A percentile compares a stretch with the other conserved stretches of the same genome.
phyloP scores from a whole-genome alignment of 176 grass and related monocot genomes.

The Tillandsia leiboldiana region DNA sequence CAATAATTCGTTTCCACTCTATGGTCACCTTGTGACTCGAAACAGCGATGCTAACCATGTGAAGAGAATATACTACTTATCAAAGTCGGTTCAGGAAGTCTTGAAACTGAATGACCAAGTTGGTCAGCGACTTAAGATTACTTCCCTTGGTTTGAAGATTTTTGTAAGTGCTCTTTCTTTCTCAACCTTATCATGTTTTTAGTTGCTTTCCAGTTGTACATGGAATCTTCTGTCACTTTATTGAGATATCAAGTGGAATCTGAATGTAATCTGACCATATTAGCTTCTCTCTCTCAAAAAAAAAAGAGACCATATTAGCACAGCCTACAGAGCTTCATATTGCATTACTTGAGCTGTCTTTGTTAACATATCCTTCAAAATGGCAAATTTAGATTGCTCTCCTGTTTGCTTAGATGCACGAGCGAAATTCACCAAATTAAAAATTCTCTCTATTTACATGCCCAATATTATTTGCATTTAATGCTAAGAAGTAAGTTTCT shows the following conservation, averaged over 20 bases:
- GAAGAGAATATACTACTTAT: conserved; percentile 96
- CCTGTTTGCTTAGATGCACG: too few species aligned
- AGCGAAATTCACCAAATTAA: too few species aligned
- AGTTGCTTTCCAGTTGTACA: neutral
- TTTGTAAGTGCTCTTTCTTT: conserved; percentile 57
- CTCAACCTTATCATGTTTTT: neutral
- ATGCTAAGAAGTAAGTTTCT: too few species aligned
- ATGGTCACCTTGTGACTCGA: conserved; percentile 68
- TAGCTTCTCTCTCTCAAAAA: too few species aligned
- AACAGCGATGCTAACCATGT: conserved; percentile 71
- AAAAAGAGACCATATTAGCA: too few species aligned
- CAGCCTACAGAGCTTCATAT: too few species aligned
- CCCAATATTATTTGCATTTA: too few species aligned
- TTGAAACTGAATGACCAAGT: conserved; percentile 71
- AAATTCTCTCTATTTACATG: too few species aligned
- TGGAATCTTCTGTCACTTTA: neutral
- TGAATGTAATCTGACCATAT: too few species aligned
- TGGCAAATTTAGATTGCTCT: too few species aligned
- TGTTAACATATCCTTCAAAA: too few species aligned
- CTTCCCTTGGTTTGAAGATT: conserved; percentile 88
- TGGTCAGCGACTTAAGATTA: conserved; percentile 75
- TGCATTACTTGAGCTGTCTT: too few species aligned
- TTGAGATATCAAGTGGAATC: neutral
- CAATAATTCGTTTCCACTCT: conserved; percentile 63
- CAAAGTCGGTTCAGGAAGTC: conserved; percentile 68